Evolutionary conservation across 306 rosid species (phyloP), one percentile per base, ranked within the genome.

Genomic region (Rubus idaeus): DNA sequence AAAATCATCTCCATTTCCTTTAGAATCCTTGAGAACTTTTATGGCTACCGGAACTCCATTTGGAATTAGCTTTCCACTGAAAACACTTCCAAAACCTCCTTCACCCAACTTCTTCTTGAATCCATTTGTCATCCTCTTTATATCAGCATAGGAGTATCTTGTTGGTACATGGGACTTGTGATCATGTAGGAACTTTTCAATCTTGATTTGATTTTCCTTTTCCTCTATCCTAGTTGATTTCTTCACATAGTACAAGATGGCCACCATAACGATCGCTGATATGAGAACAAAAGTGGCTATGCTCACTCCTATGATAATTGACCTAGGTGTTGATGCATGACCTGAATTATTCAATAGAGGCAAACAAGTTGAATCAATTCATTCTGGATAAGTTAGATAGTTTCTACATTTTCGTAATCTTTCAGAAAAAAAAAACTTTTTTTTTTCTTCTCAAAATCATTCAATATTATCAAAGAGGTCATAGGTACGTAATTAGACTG

Each of bases 51-150:
- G 42, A 14, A 73, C 55, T 21, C 68, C 77, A 14, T 40, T 72
- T 0, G 86, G 85, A 71, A 42, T 42, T 4, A 84, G 67, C 61
- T 50, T 63, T 61, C 86, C 86, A 16, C 77, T 76, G 69, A 41
- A 83, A 20, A 86, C 84, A 5, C 63, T 70, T 57, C 90, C 88
- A 46, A 73, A 82, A 23, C 84, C 77, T 40, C 84, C 87, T 57
- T 84, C 49, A 0, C 86, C 90, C 23, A 86, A 49, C 75, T 76
- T 84, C 47, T 80, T 66, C 51, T 9, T 23, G 21, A 87, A 84
- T 14, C 74, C 70, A 16, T 80, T 77, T 44, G 88, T 79, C 62
- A 84, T 87, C 75, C 79, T 73, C 62, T 79, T 81, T 12, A 86
- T 75, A 73, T 83, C 82, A 6, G 55, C 60, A 47, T 83, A 80